Conservation (phyloP, 2,329 filamentous ascomycete genomes). For the Aspergillus calidoustus region DNA sequence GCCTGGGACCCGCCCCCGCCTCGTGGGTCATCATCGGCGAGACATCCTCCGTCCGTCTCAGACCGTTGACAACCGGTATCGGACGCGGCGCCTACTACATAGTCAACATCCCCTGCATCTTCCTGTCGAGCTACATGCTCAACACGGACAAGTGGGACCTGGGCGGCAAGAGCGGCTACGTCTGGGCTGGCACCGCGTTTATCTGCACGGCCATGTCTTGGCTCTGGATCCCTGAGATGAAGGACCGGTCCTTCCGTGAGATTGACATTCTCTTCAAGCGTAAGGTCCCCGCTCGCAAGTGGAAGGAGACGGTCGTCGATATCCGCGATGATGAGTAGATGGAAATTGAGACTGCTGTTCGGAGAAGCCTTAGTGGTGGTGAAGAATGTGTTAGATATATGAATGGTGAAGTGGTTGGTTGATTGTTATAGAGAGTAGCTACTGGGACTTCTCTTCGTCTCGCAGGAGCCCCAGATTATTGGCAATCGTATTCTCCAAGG, state of each 20-base stretch:
- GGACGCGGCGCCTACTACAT: slow-evolving; percentile 68
- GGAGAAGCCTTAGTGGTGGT: not conserved
- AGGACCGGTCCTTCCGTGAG: slow-evolving; percentile 63
- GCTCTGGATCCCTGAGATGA: slow-evolving; percentile 61
- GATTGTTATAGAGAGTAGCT: not conserved
- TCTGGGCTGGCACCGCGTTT: slow-evolving; percentile 63
- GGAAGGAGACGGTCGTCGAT: slow-evolving; percentile 49
- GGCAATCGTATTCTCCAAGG: no score
- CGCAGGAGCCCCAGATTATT: not conserved
- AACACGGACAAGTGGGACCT: slow-evolving; percentile 55
- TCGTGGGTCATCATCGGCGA: slow-evolving; percentile 72
- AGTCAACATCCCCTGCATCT: slow-evolving; percentile 51
- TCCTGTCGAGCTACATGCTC: slow-evolving; percentile 59
- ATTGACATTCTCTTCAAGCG: slow-evolving; percentile 65
- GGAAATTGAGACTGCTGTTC: no score
- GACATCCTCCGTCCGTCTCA: slow-evolving; percentile 67
- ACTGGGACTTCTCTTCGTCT: no score
- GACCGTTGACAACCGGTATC: slow-evolving; percentile 68
- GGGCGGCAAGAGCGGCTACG: slow-evolving; percentile 62
- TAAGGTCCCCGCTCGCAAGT: slow-evolving; percentile 55
- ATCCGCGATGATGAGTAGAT: slow-evolving; percentile 66
- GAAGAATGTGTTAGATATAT: not conserved
- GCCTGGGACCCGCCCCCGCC: slow-evolving; percentile 64
- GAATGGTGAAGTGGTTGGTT: not conserved
- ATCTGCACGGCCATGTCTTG: slow-evolving; percentile 58